Evolutionary conservation across 106 monocot genomes (phyloP).

Genomic region (Agapanthus africanus): DNA sequence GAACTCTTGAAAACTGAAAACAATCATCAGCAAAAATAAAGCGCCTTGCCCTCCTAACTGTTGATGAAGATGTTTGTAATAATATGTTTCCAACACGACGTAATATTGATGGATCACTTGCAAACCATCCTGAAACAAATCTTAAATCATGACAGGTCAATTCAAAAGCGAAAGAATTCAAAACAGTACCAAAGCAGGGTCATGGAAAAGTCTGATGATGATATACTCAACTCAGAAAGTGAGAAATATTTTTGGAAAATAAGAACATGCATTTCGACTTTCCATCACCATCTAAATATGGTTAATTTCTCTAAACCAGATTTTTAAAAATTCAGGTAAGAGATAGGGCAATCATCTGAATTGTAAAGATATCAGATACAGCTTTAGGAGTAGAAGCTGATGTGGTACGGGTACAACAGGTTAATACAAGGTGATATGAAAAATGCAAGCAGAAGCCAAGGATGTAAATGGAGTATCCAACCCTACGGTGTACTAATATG

Average conservation of each 20-base stretch:
- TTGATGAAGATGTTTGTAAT: slow-evolving; percentile 44
- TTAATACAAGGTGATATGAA: no score
- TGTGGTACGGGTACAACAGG: no score
- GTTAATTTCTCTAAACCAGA: no score
- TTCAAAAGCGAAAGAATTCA: background rate
- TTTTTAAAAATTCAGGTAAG: no score
- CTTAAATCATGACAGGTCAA: background rate
- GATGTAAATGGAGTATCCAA: no score
- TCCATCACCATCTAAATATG: background rate
- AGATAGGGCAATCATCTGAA: background rate
- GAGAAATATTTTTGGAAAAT: background rate
- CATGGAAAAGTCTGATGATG: background rate
- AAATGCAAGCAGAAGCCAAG: no score
- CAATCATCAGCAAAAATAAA: slow-evolving; percentile 89
- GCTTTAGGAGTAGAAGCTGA: no score
- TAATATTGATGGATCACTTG: slow-evolving; percentile 62
- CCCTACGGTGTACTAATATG: no score
- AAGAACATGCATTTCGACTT: no score
- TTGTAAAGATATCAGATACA: background rate
- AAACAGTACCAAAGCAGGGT: background rate
- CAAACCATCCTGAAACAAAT: slow-evolving; percentile 60
- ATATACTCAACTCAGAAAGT: background rate
- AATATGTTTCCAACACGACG: slow-evolving; percentile 67
- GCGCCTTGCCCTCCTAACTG: slow-evolving; percentile 34
- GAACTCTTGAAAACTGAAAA: slow-evolving; percentile 72